These are phyloP conservation scores for Podospora australis DNA, from an alignment of 495 filamentous ascomycete genomes.

Conservation along the genomic window DNA sequence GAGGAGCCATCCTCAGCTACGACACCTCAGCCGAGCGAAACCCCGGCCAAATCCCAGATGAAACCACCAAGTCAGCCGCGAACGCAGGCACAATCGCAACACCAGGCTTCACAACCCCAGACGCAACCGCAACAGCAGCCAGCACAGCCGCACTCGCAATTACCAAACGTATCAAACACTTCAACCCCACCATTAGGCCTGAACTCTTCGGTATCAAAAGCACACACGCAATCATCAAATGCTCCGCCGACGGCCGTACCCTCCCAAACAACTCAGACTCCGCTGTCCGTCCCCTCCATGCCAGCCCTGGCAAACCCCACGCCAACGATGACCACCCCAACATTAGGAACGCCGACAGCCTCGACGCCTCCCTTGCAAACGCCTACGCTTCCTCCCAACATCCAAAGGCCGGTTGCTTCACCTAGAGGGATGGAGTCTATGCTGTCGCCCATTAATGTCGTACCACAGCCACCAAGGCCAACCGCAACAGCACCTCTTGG, in stretches of 20 bases:
- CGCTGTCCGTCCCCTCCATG: too few relatives aligned
- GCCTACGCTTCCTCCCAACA: conserved; percentile 27
- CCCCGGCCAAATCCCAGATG: conserved; percentile 10
- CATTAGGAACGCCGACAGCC: too few relatives aligned
- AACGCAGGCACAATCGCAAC: conserved; percentile 14
- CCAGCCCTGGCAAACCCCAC: too few relatives aligned
- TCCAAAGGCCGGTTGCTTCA: conserved; percentile 17
- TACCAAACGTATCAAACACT: not conserved
- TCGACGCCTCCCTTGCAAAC: too few relatives aligned
- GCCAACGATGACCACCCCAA: too few relatives aligned
- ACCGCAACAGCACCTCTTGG: not conserved
- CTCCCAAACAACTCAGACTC: too few relatives aligned
- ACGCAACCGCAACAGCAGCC: conserved; percentile 8
- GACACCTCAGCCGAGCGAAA: conserved; percentile 21
- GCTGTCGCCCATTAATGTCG: conserved; percentile 14
- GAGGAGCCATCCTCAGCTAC: conserved; percentile 9
- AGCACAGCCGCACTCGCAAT: not conserved
- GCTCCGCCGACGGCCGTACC: conserved; percentile 13
- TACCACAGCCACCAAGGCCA: conserved; percentile 7
- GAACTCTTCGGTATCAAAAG: conserved; percentile 7
- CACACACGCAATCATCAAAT: conserved; percentile 15
- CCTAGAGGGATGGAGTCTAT: conserved; percentile 29
- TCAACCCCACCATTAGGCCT: not conserved
- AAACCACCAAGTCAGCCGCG: conserved; percentile 10
- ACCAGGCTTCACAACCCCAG: conserved; percentile 4